Percentiles rank a stretch among this genome's conserved stretches.
Evolutionary conservation across 2,329 filamentous ascomycete species (phyloP).

Genomic region (Diaporthe vexans): DNA sequence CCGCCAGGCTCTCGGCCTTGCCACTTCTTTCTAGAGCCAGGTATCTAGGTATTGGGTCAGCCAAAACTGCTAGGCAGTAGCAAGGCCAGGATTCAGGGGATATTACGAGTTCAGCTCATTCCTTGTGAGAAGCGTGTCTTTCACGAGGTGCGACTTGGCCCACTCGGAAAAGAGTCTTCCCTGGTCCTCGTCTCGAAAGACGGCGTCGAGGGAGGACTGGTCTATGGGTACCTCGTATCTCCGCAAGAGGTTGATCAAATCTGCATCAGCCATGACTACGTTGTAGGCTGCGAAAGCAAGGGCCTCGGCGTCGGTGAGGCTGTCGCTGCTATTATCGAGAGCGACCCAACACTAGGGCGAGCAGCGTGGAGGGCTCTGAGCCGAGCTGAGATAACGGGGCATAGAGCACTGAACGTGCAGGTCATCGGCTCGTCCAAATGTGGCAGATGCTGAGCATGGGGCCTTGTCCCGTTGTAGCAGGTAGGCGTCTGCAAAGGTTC

Average conservation of each 20-base stretch:
- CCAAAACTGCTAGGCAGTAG: background rate
- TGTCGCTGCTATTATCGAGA: background rate
- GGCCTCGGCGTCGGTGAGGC: background rate
- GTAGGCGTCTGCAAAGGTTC: background rate
- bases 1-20: conserved; percentile 60
- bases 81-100: background rate
- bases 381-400: background rate
- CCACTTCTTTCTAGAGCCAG: conserved; percentile 63
- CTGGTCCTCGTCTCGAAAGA: conserved; percentile 53
- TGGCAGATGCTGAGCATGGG: background rate
- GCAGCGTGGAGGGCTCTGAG: background rate
- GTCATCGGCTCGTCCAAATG: background rate
- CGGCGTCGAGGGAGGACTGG: conserved; percentile 52
- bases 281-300: background rate
- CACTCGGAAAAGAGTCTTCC: conserved; percentile 60
- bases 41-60: conserved; percentile 57
- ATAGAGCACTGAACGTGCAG: background rate
- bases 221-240: conserved; percentile 53
- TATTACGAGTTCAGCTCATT: conserved; percentile 69
- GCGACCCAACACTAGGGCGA: background rate
- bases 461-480: background rate
- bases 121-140: conserved; percentile 66
- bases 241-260: conserved; percentile 49
- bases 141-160: conserved; percentile 62
- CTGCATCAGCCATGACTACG: conserved; percentile 47